Conservation (phyloP, 148 eudicot genomes). For the Nyssa sinensis region DNA sequence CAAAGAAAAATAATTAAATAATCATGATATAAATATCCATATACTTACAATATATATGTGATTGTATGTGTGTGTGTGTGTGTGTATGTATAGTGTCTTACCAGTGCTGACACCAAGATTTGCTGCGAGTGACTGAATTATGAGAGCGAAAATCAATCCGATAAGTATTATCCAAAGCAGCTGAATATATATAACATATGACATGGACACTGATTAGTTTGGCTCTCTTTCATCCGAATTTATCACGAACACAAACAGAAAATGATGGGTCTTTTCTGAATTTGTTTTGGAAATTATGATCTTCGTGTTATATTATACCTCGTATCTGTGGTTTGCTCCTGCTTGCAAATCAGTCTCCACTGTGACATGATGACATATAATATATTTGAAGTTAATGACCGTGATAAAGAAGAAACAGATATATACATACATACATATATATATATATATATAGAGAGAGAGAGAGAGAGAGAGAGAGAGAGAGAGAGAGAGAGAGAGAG, state of each 20-base stretch:
- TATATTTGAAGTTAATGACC: slow-evolving; percentile 1
- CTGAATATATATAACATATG: slow-evolving; percentile 30
- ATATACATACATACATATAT: neutral
- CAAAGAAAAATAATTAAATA: neutral
- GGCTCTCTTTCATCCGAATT: neutral
- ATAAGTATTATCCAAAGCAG: slow-evolving; percentile 82
- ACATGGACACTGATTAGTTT: neutral
- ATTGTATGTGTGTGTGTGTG: too few relatives aligned
- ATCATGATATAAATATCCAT: neutral
- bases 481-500: neutral
- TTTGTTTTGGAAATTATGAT: neutral
- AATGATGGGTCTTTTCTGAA: too few relatives aligned
- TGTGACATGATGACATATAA: slow-evolving; percentile 22
- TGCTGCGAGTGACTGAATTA: slow-evolving; percentile 88
- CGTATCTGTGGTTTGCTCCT: slow-evolving; percentile 76
- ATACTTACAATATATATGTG: neutral
- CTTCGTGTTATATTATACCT: slow-evolving; percentile 42
- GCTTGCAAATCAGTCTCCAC: slow-evolving; percentile 99
- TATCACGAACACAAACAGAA: neutral
- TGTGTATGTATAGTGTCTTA: slow-evolving; percentile 12
- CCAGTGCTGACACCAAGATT: slow-evolving; percentile 92
- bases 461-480: neutral
- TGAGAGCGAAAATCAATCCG: slow-evolving; percentile 77
- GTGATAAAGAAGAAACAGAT: neutral
- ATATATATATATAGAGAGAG: neutral